phyloP scores from a whole-genome alignment of 805 yeast genomes.

The Candida lessepsii region DNA sequence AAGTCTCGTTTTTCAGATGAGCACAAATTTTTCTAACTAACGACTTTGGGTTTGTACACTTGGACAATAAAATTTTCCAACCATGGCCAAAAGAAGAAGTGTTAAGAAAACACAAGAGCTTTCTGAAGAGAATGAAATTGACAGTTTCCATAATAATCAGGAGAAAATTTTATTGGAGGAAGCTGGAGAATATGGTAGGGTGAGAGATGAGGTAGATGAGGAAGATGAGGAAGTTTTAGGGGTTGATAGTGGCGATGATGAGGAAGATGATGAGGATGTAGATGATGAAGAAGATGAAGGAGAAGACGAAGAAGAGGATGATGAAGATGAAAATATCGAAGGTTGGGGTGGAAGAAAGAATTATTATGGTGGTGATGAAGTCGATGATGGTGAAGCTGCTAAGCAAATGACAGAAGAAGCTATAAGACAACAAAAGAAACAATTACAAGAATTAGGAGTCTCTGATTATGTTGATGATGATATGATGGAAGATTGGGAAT shows the following conservation, averaged over 20 bases:
- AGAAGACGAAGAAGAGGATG: constrained; percentile 25
- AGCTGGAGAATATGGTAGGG: constrained; percentile 47
- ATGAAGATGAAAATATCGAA: constrained; percentile 29
- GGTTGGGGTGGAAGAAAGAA: constrained; percentile 46
- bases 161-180: constrained; percentile 57
- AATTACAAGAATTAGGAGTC: constrained; percentile 71
- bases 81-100: constrained; percentile 21
- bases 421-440: constrained; percentile 70
- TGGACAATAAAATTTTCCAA: too few relatives aligned
- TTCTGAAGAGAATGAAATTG: constrained; percentile 63
- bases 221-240: constrained; percentile 50
- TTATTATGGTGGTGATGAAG: constrained; percentile 63
- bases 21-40: constrained; percentile 2
- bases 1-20: constrained; percentile 9
- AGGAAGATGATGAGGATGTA: constrained; percentile 34
- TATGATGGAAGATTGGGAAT: constrained; percentile 75
- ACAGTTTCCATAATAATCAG: constrained; percentile 58
- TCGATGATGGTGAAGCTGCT: constrained; percentile 73
- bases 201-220: constrained; percentile 16
- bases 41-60: too few relatives aligned
- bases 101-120: constrained; percentile 14
- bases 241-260: constrained; percentile 27
- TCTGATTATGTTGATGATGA: constrained; percentile 66
- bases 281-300: constrained; percentile 38
- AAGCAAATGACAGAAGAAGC: constrained; percentile 86